phyloP scores from a whole-genome alignment of 768 basidiomycete genomes.

The Tricholoma matsutake region DNA sequence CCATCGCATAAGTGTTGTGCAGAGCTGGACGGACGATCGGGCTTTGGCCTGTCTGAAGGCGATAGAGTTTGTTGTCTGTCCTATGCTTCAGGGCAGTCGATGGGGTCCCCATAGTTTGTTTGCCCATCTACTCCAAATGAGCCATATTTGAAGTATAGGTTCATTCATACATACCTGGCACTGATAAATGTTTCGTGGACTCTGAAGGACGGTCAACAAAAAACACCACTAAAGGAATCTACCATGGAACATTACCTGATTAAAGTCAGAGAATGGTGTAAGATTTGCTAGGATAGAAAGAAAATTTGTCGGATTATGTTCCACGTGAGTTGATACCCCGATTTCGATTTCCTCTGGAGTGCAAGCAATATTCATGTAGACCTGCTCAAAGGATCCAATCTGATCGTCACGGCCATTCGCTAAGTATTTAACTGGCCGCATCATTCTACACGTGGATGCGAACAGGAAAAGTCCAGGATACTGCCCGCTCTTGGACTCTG shows the following conservation, averaged over 20 bases:
- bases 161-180: slow-evolving; percentile 61
- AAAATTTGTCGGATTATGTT: slow-evolving; percentile 93
- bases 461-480: slow-evolving; percentile 97
- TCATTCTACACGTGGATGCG: slow-evolving; percentile 85
- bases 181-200: slow-evolving; percentile 89
- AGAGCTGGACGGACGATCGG: slow-evolving; percentile 90
- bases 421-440: slow-evolving; percentile 94
- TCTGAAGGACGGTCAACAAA: slow-evolving; percentile 38
- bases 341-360: slow-evolving; percentile 80
- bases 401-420: slow-evolving; percentile 84
- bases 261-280: slow-evolving; percentile 99
- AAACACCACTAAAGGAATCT: slow-evolving; percentile 9
- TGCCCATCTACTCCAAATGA: slow-evolving; percentile 77
- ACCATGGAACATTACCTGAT: slow-evolving; percentile 60
- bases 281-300: slow-evolving; percentile 95
- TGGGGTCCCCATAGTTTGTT: slow-evolving; percentile 99
- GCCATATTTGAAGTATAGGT: not conserved
- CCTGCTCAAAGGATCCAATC: slow-evolving; percentile 96
- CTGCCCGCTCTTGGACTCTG: slow-evolving; percentile 87
- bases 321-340: slow-evolving; percentile 84
- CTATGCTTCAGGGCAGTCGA: slow-evolving; percentile 87
- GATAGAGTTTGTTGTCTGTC: slow-evolving; percentile 98
- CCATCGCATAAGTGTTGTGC: slow-evolving; percentile 96
- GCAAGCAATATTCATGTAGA: slow-evolving; percentile 98
- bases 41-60: slow-evolving; percentile 91